These are phyloP conservation scores for Pezicula rhizophila DNA, from an alignment of 2,329 filamentous ascomycete species.

Conservation along the genomic window DNA sequence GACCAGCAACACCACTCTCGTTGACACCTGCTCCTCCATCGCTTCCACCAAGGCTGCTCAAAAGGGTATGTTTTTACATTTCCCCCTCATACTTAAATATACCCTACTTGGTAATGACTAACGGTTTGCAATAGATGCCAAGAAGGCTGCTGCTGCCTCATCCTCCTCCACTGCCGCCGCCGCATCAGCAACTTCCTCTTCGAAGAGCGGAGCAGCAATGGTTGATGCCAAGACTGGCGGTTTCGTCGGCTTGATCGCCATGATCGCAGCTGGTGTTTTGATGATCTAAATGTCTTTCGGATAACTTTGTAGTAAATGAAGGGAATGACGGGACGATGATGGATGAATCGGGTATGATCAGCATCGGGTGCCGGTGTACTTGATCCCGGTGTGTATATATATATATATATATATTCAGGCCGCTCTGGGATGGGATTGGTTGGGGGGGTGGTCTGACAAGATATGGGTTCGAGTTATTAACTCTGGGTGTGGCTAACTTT, in stretches of 20 bases:
- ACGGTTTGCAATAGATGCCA: constrained; percentile 1
- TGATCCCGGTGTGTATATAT: no score
- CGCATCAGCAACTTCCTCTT: constrained; percentile 4
- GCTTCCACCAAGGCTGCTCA: constrained; percentile 2
- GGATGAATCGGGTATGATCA: no score
- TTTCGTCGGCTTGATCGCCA: constrained; percentile 10
- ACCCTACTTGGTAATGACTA: not conserved
- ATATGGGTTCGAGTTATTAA: no score
- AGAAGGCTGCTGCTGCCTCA: constrained; percentile 8
- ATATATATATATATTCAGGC: no score
- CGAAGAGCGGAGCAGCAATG: constrained; percentile 7
- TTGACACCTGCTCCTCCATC: constrained; percentile 8
- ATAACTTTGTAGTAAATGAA: no score
- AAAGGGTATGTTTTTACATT: constrained; percentile 6
- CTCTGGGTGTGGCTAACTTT: no score
- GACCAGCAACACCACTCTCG: constrained; percentile 30
- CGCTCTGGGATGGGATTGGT: no score
- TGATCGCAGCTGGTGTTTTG: constrained; percentile 14
- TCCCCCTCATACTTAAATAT: not conserved
- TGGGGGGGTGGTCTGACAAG: no score
- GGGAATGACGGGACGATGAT: no score
- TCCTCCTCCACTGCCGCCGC: constrained; percentile 7
- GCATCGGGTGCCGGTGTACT: no score
- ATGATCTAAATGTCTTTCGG: constrained; percentile 11
- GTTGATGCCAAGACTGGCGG: constrained; percentile 10